Evolutionary conservation across 306 rosid species (phyloP).

Genomic region (Mimosa pudica): DNA sequence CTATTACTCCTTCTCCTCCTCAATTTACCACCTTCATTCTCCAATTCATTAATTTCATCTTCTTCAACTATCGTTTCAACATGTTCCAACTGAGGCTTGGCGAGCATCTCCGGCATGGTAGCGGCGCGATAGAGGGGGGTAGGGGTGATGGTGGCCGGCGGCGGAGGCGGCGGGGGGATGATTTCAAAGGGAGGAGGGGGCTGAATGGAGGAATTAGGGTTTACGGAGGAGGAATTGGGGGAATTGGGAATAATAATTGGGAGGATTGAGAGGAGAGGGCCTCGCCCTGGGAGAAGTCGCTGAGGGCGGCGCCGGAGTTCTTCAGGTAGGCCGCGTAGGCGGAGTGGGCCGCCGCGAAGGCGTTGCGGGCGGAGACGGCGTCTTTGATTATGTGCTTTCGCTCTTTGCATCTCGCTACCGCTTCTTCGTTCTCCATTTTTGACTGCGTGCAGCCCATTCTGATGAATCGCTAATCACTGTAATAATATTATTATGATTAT

Average conservation of each 20-base stretch:
- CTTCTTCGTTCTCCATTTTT: conserved; percentile 96
- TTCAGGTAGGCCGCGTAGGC: conserved; percentile 70
- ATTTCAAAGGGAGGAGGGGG: conserved; percentile 39
- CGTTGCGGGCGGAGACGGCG: conserved; percentile 71
- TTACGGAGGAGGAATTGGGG: background rate
- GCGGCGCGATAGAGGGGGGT: conserved; percentile 61
- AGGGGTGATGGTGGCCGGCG: conserved; percentile 32
- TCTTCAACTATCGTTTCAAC: conserved; percentile 50
- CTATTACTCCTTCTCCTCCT: conserved; percentile 43
- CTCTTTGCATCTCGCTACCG: conserved; percentile 80
- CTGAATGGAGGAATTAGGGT: background rate
- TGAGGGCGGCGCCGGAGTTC: conserved; percentile 83
- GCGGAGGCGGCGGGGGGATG: conserved; percentile 65
- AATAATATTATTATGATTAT: too few species aligned
- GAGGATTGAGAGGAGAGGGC: background rate
- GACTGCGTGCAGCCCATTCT: conserved; percentile 91
- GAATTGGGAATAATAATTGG: conserved; percentile 34
- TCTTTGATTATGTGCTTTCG: conserved; percentile 79
- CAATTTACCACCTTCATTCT: conserved; percentile 45
- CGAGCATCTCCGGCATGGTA: conserved; percentile 72
- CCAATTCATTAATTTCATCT: conserved; percentile 62
- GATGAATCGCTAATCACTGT: too few species aligned
- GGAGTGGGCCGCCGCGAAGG: conserved; percentile 88
- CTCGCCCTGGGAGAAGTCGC: conserved; percentile 77
- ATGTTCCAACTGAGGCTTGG: conserved; percentile 32